Evolutionary conservation across 1,284 basidiomycete species (phyloP).

Genomic region (Rhodotorula sp.): DNA sequence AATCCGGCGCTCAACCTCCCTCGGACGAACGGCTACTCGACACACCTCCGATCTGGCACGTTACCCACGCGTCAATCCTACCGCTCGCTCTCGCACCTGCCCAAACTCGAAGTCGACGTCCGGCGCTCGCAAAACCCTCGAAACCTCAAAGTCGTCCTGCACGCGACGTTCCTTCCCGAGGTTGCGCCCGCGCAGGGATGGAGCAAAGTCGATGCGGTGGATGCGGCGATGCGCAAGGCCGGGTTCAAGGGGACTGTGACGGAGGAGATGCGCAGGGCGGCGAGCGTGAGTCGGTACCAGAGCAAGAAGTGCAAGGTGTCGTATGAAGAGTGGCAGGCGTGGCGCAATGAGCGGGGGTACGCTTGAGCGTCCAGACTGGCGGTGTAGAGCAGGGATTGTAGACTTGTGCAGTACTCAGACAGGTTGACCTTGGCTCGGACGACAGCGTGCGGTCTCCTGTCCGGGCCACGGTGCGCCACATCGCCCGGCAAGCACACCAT

Average conservation of each 20-base stretch:
- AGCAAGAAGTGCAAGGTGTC: conserved; percentile 68
- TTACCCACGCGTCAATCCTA: neutral
- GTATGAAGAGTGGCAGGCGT: conserved; percentile 65
- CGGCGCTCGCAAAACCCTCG: conserved; percentile 18
- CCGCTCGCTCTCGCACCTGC: conserved; percentile 31
- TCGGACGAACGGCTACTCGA: conserved; percentile 53
- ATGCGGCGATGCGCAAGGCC: conserved; percentile 88
- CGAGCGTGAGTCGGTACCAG: conserved; percentile 80
- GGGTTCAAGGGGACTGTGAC: conserved; percentile 78
- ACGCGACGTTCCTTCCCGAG: conserved; percentile 92
- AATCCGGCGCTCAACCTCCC: conserved; percentile 62
- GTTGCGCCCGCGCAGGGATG: conserved; percentile 90
- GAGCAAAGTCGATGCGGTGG: conserved; percentile 81
- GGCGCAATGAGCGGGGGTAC: conserved; percentile 5
- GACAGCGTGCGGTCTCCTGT: too few species aligned
- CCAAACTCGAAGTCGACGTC: conserved; percentile 18
- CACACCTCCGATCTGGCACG: conserved; percentile 53
- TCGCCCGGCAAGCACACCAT: too few species aligned
- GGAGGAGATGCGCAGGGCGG: conserved; percentile 71
- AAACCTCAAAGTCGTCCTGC: conserved; percentile 53
- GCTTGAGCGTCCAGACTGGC: neutral
- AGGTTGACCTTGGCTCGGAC: too few species aligned
- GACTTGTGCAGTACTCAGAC: neutral
- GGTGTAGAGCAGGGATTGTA: neutral
- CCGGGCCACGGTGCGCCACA: too few species aligned